phyloP scores from a whole-genome alignment of 129 eudicot species.

The Silybum marianum region DNA sequence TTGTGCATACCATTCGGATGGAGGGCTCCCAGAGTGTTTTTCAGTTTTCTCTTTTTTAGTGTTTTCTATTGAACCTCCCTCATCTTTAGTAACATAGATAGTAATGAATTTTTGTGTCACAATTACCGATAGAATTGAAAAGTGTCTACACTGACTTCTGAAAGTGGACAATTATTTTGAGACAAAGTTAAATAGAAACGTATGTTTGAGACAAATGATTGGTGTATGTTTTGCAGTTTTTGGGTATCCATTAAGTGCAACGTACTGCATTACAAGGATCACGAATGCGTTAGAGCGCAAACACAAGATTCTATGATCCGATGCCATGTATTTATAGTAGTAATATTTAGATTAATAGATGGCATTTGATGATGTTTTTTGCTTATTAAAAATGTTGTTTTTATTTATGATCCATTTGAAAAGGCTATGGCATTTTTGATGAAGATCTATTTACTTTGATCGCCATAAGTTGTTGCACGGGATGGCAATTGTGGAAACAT shows the following conservation, averaged over 20 bases:
- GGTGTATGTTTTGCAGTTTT: conserved; percentile 63
- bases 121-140: neutral
- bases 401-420: neutral
- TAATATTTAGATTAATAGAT: neutral
- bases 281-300: conserved; percentile 67
- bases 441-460: conserved; percentile 3
- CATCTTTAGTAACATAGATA: neutral
- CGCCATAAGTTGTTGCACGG: neutral
- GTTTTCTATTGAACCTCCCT: too few species aligned
- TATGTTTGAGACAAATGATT: neutral
- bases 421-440: neutral
- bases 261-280: conserved; percentile 77
- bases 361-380: neutral
- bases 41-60: too few species aligned
- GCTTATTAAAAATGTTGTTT: neutral
- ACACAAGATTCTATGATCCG: conserved; percentile 58
- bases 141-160: neutral
- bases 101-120: too few species aligned
- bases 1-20: too few species aligned
- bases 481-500: neutral
- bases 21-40: too few species aligned
- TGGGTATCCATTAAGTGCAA: conserved; percentile 87
- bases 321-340: conserved; percentile 7
- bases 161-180: neutral
- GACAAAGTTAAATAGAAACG: neutral